Conservation (phyloP, 129 eudicot genomes). For the Smallanthus sonchifolius region DNA sequence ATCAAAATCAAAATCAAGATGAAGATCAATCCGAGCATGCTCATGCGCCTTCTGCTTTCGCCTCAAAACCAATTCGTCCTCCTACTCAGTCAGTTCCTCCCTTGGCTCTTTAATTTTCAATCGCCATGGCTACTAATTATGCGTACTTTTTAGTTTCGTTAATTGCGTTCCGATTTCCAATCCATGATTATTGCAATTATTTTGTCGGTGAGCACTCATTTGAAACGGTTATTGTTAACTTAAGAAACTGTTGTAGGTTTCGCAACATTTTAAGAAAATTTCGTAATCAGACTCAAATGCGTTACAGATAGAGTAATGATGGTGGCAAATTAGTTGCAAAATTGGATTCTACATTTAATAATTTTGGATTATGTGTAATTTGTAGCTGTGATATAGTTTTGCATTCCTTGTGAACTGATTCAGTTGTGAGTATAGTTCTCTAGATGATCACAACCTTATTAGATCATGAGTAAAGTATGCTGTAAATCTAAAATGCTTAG, state of each 20-base stretch:
- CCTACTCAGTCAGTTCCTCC: conserved; percentile 40
- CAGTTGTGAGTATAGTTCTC: not conserved
- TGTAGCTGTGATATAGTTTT: not conserved
- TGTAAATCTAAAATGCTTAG: not conserved
- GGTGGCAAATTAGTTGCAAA: not conserved
- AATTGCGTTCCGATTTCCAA: not conserved
- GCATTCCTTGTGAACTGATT: not conserved
- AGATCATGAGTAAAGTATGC: not conserved
- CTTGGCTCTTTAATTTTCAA: not conserved
- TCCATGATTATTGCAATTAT: not conserved
- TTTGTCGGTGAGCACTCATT: no score
- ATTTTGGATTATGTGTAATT: not conserved
- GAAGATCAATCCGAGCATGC: conserved; percentile 28
- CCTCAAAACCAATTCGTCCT: conserved; percentile 58
- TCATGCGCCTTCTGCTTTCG: conserved; percentile 42
- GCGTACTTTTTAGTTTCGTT: not conserved
- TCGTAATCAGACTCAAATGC: not conserved
- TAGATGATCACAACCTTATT: not conserved
- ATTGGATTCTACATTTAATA: not conserved
- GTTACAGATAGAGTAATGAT: not conserved
- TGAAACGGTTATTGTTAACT: not conserved
- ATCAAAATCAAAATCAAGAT: conserved; percentile 18
- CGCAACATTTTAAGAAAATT: not conserved
- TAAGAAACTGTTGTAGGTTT: not conserved
- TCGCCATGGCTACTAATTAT: not conserved